Evolutionary conservation across 1,284 basidiomycete species (phyloP), one percentile per base, ranked within the genome.

Genomic region (Afroboletus lepidellus): DNA sequence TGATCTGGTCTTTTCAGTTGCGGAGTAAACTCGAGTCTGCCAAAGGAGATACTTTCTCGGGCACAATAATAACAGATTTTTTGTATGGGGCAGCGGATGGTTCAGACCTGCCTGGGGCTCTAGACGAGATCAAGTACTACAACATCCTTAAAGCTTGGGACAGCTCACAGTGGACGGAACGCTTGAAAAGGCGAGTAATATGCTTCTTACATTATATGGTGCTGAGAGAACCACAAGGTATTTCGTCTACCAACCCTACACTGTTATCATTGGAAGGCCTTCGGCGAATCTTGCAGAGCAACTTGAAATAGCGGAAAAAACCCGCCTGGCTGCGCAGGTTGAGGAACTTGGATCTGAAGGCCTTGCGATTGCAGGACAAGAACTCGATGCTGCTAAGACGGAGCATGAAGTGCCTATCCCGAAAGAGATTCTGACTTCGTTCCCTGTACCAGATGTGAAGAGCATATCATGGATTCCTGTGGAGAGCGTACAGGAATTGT

Each of bases 401-500:
- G 90, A 92, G 65, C 94, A 98, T 68, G 91, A 93, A 59, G 73
- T 73, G 48, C 84, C 87, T 11, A 94, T 98, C 53, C 96, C 96
- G 6, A 74, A 76, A 9, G 82, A 92, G 36, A 78, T 98, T 57
- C 73, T 98, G 36, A 87, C 83, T 4, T 75, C 81, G 20, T 99
- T 98, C 79, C 87, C 89, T 16, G 84, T 96, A 29, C 94, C 94
- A 0, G 81, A 89, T 61, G 90, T 95, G 21, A 85, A 88, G 62
- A 91, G 85, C 57, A 95, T 99, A 62, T 84, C 89, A 7, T 99
- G 96, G 94, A 95, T 99, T 53, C 85, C 90, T 1, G 94, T 99
- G 3, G 84, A 94, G 61, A 96, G 86, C 54, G 69, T 82, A 16
- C 87, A 87, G 65, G 84, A 91, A 63, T 69, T 73, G 25, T 82